Conservation (phyloP, 805 yeast genomes). For the Wickerhamiella kurtzmanii region DNA sequence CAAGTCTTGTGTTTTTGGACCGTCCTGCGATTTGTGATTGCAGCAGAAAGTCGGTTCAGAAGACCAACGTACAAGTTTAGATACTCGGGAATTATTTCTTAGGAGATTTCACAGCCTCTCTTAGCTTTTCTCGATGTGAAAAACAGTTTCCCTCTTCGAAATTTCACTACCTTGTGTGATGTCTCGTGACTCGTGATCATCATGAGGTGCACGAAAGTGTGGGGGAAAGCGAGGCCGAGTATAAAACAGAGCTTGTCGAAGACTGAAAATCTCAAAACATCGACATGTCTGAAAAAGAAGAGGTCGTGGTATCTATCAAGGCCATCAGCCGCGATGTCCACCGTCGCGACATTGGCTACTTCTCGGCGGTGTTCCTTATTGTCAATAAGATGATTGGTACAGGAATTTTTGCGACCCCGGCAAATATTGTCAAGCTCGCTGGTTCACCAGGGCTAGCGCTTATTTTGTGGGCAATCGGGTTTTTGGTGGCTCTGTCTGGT, state of each 20-base stretch:
- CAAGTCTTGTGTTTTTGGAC: too few relatives aligned
- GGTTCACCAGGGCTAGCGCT: constrained; percentile 68
- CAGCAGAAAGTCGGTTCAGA: too few relatives aligned
- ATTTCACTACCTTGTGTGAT: neutral
- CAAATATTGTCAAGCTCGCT: constrained; percentile 36
- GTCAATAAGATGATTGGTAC: constrained; percentile 64
- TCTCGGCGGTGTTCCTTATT: constrained; percentile 51
- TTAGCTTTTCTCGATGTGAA: too few relatives aligned
- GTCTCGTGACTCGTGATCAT: neutral
- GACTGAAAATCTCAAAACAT: too few relatives aligned
- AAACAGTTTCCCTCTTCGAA: too few relatives aligned
- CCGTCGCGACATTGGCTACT: constrained; percentile 28
- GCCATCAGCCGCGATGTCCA: neutral
- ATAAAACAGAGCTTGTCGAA: too few relatives aligned
- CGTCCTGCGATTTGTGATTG: too few relatives aligned
- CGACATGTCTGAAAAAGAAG: neutral
- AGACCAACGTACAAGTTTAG: too few relatives aligned
- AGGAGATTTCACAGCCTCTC: too few relatives aligned
- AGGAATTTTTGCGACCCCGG: constrained; percentile 62
- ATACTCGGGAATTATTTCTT: too few relatives aligned
- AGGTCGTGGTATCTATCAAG: neutral
- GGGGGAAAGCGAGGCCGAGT: too few relatives aligned
- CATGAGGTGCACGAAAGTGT: too few relatives aligned
- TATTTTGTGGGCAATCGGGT: constrained; percentile 63
- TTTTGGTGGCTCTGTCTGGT: constrained; percentile 51